A percentile compares a stretch with the other conserved stretches of the same genome.
These are phyloP conservation scores for Solanum corneliomulleri DNA, from an alignment of 257 asterid genomes.

Conservation along the genomic window DNA sequence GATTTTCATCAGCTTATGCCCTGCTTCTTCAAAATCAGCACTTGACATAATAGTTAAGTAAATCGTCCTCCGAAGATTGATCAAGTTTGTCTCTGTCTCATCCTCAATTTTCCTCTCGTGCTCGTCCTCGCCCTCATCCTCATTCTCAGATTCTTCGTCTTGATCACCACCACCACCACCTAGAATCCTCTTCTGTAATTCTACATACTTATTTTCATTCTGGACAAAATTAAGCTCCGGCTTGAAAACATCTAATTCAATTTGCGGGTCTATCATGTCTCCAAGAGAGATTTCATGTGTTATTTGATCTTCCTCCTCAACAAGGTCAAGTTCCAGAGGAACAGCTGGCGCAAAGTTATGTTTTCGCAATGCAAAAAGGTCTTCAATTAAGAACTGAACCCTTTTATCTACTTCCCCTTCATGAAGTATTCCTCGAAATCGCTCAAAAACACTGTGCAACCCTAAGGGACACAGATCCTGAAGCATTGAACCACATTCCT, in stretches of 20 bases:
- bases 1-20: not conserved
- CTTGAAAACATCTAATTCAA: not conserved
- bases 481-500: not conserved
- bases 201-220: not conserved
- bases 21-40: not conserved
- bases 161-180: not conserved
- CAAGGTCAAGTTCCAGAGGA: not conserved
- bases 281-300: not conserved
- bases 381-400: not conserved
- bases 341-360: not conserved
- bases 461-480: not conserved
- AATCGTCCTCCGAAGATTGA: not conserved
- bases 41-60: not conserved
- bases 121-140: not conserved
- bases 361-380: not conserved
- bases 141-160: not conserved
- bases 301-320: not conserved
- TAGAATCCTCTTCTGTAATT: not conserved
- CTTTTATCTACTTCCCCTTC: not conserved
- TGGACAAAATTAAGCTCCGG: not conserved
- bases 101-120: not conserved
- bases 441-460: not conserved
- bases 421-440: not conserved
- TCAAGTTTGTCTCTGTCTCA: not conserved
- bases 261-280: not conserved